phyloP scores from a whole-genome alignment of 2,329 filamentous ascomycete species.

The Beauveria medogensis region DNA sequence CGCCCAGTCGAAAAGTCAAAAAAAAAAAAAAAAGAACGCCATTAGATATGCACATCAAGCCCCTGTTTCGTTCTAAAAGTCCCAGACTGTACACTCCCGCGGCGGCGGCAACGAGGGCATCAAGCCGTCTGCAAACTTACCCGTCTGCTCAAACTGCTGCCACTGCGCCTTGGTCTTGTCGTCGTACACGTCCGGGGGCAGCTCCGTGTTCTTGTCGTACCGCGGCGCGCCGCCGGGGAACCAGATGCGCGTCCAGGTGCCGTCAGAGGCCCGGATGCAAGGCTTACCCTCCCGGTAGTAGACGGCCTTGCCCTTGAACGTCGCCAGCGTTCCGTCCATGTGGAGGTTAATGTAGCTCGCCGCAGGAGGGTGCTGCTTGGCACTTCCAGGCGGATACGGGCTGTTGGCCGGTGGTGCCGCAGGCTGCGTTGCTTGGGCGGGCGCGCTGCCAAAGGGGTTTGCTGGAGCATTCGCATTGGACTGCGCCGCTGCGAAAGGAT shows the following conservation, averaged over 20 bases:
- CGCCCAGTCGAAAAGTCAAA: neutral
- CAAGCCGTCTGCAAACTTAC: conserved; percentile 58
- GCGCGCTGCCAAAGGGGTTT: conserved; percentile 18
- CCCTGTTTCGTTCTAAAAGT: conserved; percentile 44
- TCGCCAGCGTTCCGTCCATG: conserved; percentile 37
- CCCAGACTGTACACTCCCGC: conserved; percentile 66
- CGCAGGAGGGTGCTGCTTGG: conserved; percentile 35
- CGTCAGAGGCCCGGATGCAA: conserved; percentile 42
- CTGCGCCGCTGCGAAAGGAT: conserved; percentile 4
- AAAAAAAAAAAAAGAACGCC: neutral
- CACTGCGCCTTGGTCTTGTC: conserved; percentile 56
- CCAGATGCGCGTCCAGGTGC: conserved; percentile 58
- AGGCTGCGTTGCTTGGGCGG: neutral
- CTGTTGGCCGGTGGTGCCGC: conserved; percentile 16
- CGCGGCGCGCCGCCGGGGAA: conserved; percentile 63
- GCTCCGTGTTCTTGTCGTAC: conserved; percentile 56
- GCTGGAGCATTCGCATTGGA: conserved; percentile 11
- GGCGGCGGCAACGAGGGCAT: conserved; percentile 75
- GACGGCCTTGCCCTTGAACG: conserved; percentile 58
- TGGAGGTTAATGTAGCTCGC: conserved; percentile 36
- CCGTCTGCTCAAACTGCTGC: conserved; percentile 53
- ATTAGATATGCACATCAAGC: neutral
- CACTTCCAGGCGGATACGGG: conserved; percentile 38
- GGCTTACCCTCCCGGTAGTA: conserved; percentile 44
- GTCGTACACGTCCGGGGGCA: conserved; percentile 47